A percentile compares a stretch with the other conserved stretches of the same genome.
phyloP scores from a whole-genome alignment of 2,329 filamentous ascomycete genomes.

The Aspergillus sp. region DNA sequence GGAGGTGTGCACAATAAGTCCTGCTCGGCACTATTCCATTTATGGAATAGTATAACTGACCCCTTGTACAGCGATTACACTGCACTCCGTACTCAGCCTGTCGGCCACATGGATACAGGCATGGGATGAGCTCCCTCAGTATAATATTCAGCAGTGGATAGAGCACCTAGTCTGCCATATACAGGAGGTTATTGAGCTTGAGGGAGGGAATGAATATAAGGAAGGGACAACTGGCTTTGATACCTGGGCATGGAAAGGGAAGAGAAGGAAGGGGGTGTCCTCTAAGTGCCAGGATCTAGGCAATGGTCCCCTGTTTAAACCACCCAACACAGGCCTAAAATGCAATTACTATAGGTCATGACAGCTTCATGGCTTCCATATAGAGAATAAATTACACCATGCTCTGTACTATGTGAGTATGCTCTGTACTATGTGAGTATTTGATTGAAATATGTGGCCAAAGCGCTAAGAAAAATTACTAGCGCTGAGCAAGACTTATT shows the following conservation, averaged over 20 bases:
- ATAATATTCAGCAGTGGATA: conserved; percentile 5
- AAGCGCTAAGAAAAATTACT: background rate
- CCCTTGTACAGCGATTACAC: too few relatives aligned
- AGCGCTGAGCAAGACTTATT: background rate
- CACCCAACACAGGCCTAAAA: too few relatives aligned
- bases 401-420: too few relatives aligned
- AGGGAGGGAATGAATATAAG: conserved; percentile 6
- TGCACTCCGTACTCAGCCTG: too few relatives aligned
- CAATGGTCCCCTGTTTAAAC: too few relatives aligned
- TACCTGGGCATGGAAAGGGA: background rate
- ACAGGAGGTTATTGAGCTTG: conserved; percentile 3
- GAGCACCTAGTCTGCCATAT: conserved; percentile 4
- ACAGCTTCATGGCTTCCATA: background rate
- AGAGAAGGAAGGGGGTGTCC: background rate
- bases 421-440: too few relatives aligned
- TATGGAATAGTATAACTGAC: too few relatives aligned
- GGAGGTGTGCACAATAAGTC: too few relatives aligned
- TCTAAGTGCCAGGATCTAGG: background rate
- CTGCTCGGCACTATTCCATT: background rate
- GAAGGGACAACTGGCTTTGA: conserved; percentile 2
- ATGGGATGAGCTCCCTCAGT: conserved; percentile 2
- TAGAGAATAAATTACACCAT: background rate
- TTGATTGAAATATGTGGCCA: too few relatives aligned
- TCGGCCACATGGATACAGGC: background rate
- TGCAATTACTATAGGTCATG: too few relatives aligned